phyloP scores from a whole-genome alignment of 2,329 filamentous ascomycete species.

The Eutypella sp. region DNA sequence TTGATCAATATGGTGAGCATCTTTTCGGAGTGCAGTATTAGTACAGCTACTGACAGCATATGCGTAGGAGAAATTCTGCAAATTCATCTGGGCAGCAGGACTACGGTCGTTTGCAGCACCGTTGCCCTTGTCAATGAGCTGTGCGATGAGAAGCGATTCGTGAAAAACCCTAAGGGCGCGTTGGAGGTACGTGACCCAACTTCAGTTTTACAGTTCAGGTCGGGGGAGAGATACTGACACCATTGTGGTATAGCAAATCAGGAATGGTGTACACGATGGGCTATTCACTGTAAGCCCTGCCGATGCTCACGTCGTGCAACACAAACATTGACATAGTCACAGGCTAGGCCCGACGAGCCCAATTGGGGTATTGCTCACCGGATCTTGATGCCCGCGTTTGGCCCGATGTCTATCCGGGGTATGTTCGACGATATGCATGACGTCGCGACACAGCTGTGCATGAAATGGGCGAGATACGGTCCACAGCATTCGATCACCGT shows the following conservation, averaged over 20 bases:
- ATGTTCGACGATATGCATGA: slow-evolving; percentile 71
- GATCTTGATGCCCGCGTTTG: slow-evolving; percentile 57
- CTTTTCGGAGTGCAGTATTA: not conserved
- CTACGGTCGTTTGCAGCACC: slow-evolving; percentile 46
- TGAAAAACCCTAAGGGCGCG: slow-evolving; percentile 48
- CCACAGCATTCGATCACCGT: slow-evolving; percentile 51
- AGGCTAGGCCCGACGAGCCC: slow-evolving; percentile 42
- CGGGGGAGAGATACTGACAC: slow-evolving; percentile 2
- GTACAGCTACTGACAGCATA: slow-evolving; percentile 9
- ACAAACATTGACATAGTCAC: not conserved
- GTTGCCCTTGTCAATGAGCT: slow-evolving; percentile 56
- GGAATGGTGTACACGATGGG: slow-evolving; percentile 58
- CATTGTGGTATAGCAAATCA: slow-evolving; percentile 38
- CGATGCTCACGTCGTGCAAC: slow-evolving; percentile 19
- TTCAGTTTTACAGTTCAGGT: not conserved
- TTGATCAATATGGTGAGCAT: slow-evolving; percentile 58
- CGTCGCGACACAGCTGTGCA: slow-evolving; percentile 58
- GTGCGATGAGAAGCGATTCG: slow-evolving; percentile 62
- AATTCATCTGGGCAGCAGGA: slow-evolving; percentile 44
- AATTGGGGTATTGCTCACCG: slow-evolving; percentile 52
- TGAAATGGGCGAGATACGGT: slow-evolving; percentile 66
- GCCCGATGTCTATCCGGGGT: slow-evolving; percentile 58
- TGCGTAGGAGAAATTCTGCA: slow-evolving; percentile 54
- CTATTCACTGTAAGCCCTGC: slow-evolving; percentile 54
- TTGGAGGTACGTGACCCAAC: slow-evolving; percentile 32